Percentiles rank a stretch among this genome's conserved stretches.
Evolutionary conservation across 257 asterid species (phyloP).

Genomic region (Salvia rosmarinus): DNA sequence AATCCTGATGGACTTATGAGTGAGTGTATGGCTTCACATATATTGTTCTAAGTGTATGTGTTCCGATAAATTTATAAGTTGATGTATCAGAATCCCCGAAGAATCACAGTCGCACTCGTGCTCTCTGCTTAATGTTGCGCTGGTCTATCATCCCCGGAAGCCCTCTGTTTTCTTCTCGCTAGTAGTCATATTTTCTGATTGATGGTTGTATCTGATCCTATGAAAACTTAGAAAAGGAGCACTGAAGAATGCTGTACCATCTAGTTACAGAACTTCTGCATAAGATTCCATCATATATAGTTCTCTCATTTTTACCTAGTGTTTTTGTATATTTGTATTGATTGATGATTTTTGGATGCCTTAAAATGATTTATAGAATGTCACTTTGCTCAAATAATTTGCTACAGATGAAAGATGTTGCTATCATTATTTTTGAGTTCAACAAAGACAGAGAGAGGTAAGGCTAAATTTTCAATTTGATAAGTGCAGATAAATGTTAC

Average conservation of each 20-base stretch:
- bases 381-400: not conserved
- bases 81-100: not conserved
- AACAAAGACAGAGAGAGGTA: not conserved
- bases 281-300: too few species aligned
- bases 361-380: not conserved
- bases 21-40: not conserved
- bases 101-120: not conserved
- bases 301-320: too few species aligned
- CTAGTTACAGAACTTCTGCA: constrained; percentile 16
- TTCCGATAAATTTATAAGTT: constrained; percentile 11
- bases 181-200: constrained; percentile 20
- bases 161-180: not conserved
- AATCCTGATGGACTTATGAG: constrained; percentile 35
- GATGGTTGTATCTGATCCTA: constrained; percentile 27
- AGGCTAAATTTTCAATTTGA: constrained; percentile 1
- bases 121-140: not conserved
- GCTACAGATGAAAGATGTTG: not conserved
- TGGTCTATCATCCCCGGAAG: not conserved
- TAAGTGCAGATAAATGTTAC: not conserved
- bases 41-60: not conserved
- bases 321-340: too few species aligned
- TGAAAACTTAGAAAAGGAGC: constrained; percentile 1
- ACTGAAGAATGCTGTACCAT: constrained; percentile 27
- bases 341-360: not conserved
- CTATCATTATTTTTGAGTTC: not conserved